A percentile compares a stretch with the other conserved stretches of the same genome.
Conservation (phyloP, 768 basidiomycete species). For the Sporobolomyces roseus region DNA sequence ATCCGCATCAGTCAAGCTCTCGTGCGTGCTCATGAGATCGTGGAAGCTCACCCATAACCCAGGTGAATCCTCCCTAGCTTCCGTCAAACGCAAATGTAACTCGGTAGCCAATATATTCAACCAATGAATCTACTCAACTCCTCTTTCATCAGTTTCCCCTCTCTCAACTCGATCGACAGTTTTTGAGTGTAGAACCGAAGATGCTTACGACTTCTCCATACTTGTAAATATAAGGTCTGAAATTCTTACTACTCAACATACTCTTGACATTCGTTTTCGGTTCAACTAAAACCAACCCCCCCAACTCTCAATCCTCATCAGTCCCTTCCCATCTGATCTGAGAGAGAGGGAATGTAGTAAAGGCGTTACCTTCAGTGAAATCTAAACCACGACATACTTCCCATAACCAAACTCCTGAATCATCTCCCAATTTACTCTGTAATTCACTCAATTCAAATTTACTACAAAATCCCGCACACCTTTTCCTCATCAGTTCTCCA, state of each 20-base stretch:
- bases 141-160: too few species aligned
- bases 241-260: constrained; percentile 95
- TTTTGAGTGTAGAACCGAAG: neutral
- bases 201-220: constrained; percentile 60
- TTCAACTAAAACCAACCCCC: too few species aligned
- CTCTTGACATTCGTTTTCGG: constrained; percentile 78
- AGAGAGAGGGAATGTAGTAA: too few species aligned
- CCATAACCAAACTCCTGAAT: constrained; percentile 72
- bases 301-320: too few species aligned
- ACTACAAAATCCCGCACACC: too few species aligned
- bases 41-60: constrained; percentile 49
- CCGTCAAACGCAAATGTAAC: constrained; percentile 73
- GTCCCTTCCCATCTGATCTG: too few species aligned
- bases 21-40: too few species aligned
- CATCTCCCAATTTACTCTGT: constrained; percentile 52
- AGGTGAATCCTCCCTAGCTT: constrained; percentile 67
- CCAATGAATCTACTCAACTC: constrained; percentile 61
- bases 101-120: constrained; percentile 86
- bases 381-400: constrained; percentile 84
- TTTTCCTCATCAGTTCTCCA: too few species aligned
- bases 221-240: constrained; percentile 70
- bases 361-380: constrained; percentile 76
- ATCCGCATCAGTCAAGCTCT: too few species aligned
- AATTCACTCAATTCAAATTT: constrained; percentile 50
- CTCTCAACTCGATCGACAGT: too few species aligned